Evolutionary conservation across 257 asterid species (phyloP).

Genomic region (Solanum chiquidenum): DNA sequence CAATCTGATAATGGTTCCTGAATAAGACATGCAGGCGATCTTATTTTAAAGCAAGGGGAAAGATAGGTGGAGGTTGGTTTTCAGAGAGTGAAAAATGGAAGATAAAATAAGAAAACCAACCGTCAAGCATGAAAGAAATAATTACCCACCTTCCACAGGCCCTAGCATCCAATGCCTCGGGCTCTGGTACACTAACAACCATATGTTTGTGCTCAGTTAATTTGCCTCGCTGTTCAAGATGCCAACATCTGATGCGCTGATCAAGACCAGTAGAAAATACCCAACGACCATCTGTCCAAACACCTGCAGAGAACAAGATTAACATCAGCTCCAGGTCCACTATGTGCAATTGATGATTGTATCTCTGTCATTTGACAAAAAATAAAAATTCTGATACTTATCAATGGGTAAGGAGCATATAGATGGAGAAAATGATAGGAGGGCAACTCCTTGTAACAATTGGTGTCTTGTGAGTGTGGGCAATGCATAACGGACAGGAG

Average conservation of each 20-base stretch:
- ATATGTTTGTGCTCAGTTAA: constrained; percentile 50
- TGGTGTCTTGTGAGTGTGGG: neutral
- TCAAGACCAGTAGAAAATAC: constrained; percentile 89
- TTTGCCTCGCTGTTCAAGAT: constrained; percentile 25
- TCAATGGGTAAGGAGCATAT: neutral
- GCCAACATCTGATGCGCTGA: constrained; percentile 93
- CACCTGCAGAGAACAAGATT: constrained; percentile 27
- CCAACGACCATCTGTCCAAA: constrained; percentile 92
- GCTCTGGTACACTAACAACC: constrained; percentile 86
- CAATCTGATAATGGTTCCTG: constrained; percentile 75
- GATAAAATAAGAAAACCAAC: neutral
- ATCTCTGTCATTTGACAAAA: neutral
- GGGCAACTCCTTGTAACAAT: neutral
- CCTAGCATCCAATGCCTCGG: constrained; percentile 80
- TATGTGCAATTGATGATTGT: neutral
- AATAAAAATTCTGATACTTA: neutral
- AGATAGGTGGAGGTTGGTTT: neutral
- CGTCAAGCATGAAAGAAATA: neutral
- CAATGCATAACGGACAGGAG: neutral
- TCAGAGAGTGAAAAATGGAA: neutral
- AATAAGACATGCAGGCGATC: neutral
- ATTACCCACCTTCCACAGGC: constrained; percentile 43
- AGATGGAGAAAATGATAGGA: neutral
- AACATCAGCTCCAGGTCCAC: neutral
- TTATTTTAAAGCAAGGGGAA: neutral